phyloP scores from a whole-genome alignment of 352 stramenopile genomes.

The Phytophthora podocarpi region DNA sequence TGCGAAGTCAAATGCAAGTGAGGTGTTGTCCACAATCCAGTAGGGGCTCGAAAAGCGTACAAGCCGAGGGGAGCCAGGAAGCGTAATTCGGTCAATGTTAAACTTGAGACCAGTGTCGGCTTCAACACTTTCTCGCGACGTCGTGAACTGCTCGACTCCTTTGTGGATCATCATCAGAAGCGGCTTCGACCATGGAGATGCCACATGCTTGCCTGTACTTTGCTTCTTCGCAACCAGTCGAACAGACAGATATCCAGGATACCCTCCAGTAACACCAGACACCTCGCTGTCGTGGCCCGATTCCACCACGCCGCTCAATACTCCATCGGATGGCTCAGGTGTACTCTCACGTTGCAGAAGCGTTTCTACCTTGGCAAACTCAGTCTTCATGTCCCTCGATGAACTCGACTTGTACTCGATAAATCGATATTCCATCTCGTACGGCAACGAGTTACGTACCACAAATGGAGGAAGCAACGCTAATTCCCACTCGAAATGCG shows the following conservation, averaged over 20 bases:
- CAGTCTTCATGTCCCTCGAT: constrained; percentile 50
- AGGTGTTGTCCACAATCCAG: constrained; percentile 88
- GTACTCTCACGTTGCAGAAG: constrained; percentile 47
- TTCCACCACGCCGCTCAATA: constrained; percentile 59
- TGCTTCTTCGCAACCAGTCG: constrained; percentile 54
- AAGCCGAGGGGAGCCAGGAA: constrained; percentile 69
- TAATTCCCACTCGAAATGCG: constrained; percentile 84
- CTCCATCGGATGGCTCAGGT: constrained; percentile 35
- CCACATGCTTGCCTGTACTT: constrained; percentile 34
- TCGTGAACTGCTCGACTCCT: constrained; percentile 77
- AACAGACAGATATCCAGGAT: constrained; percentile 76
- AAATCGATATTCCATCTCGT: constrained; percentile 86
- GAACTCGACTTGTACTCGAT: constrained; percentile 79
- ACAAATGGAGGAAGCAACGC: constrained; percentile 80
- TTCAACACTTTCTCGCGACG: constrained; percentile 56
- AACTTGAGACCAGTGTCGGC: constrained; percentile 61
- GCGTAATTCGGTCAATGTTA: constrained; percentile 75
- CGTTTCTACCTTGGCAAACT: constrained; percentile 67
- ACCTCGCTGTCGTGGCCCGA: constrained; percentile 81
- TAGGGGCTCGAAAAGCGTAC: constrained; percentile 85
- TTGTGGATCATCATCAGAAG: constrained; percentile 85
- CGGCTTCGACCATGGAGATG: constrained; percentile 81
- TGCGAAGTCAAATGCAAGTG: constrained; percentile 65
- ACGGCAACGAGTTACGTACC: constrained; percentile 86
- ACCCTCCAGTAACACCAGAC: constrained; percentile 68